Evolutionary conservation across 2,329 filamentous ascomycete genomes (phyloP), one percentile per base, ranked within the genome.

Genomic region (Diplodia corticola): DNA sequence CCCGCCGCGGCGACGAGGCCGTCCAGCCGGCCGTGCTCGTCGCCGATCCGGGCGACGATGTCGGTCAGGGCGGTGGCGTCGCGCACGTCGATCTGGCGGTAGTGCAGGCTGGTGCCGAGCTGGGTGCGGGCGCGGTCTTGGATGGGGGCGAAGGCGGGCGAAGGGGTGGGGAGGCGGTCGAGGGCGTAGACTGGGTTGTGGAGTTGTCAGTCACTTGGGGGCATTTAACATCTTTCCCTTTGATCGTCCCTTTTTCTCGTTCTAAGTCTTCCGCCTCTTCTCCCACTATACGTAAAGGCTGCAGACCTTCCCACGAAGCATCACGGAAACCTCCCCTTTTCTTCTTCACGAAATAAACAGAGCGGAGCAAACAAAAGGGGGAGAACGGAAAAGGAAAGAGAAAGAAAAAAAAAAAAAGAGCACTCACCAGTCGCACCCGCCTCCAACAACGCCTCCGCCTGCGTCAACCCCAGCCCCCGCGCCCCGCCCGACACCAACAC

Each of bases 71-170:
- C 78, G 4, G 83, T 80, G 24, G 89, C 88, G 73, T 95, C 88
- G 33, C 91, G 87, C 20, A 96, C 91, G 74, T 97, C 93, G 67
- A 93, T 86, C 70, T 89, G 87, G 73, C 89, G 88, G 81, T 96
- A 96, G 63, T 88, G 83, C 50, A 95, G 78, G 55, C 84, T 85
- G 1, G 88, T 89, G 70, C 84, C 86, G n/a, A 92, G 83, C 73
- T 90, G 86, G 53, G 84, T 80, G 37, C 46, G 54, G 46, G 90
- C 90, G 61, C 86, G 84, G 69, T 85, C 81, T 61, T 89, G 88
- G 64, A 93, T 83, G 46, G 80, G 79, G 66, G 84, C 84, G 77
- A 93, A 95, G 67, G 88, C 85, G 1, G 84, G 74, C 28, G 84
- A 84, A 1, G 88, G 88, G 64, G 81, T 78, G 5, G 83, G 79